Evolutionary conservation across 108 stramenopile species (phyloP).

Genomic region (Pseudonitzschia pungens): DNA sequence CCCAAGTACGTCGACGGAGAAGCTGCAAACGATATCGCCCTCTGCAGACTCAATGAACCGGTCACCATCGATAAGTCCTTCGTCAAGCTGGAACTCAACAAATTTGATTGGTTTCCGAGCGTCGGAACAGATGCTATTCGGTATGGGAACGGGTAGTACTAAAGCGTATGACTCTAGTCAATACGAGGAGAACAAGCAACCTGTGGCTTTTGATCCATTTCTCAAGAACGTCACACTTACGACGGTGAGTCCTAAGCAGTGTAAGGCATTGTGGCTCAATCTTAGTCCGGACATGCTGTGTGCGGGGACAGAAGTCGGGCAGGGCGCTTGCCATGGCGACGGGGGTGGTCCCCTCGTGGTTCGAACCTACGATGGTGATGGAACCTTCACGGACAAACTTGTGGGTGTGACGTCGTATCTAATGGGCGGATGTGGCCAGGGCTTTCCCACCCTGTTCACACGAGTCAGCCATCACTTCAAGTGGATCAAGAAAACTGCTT

Average conservation of each 20-base stretch:
- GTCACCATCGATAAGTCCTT: background rate
- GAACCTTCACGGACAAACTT: slow-evolving; percentile 2
- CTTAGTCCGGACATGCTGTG: slow-evolving; percentile 4
- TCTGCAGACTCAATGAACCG: slow-evolving; percentile 5
- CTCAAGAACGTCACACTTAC: background rate
- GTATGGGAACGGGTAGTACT: background rate
- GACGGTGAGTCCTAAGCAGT: too few relatives aligned
- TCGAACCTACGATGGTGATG: background rate
- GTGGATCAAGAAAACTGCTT: slow-evolving; percentile 32
- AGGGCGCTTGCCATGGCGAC: slow-evolving; percentile 36
- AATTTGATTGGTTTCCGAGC: background rate
- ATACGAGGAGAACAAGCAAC: background rate
- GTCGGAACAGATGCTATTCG: background rate
- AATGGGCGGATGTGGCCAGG: slow-evolving; percentile 36
- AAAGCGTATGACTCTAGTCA: too few relatives aligned
- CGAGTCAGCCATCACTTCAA: slow-evolving; percentile 22
- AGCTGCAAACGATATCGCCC: background rate
- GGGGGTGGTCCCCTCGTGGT: slow-evolving; percentile 41
- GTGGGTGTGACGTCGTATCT: slow-evolving; percentile 44
- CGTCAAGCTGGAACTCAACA: background rate
- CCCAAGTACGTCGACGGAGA: too few relatives aligned
- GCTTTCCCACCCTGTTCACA: slow-evolving; percentile 26
- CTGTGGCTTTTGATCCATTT: background rate
- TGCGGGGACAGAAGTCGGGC: slow-evolving; percentile 43
- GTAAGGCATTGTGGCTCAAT: too few relatives aligned